These are phyloP conservation scores for Polytrichum commune DNA, from an alignment of 225 moss, liverwort and hornwort species.

Conservation along the genomic window DNA sequence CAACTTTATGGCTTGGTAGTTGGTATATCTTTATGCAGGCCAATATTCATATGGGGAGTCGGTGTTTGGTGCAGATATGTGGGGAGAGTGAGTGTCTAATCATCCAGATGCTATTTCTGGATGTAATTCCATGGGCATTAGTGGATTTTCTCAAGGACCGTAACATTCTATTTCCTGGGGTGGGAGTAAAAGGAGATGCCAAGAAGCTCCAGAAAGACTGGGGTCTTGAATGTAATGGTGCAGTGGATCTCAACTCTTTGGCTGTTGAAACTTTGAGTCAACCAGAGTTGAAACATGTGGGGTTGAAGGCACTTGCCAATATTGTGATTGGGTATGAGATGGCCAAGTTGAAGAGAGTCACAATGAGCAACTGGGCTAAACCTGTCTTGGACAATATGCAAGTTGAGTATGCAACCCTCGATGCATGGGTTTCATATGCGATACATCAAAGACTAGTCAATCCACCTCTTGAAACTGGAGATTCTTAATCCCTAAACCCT, in stretches of 20 bases:
- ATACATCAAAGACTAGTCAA: constrained; percentile 41
- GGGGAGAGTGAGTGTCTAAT: constrained; percentile 72
- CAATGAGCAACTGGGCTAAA: constrained; percentile 85
- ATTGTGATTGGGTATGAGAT: constrained; percentile 63
- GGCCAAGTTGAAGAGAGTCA: constrained; percentile 65
- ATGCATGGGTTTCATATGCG: constrained; percentile 84
- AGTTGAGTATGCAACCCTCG: constrained; percentile 74
- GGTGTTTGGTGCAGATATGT: constrained; percentile 49
- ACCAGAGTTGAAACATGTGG: constrained; percentile 40
- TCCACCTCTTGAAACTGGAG: not conserved
- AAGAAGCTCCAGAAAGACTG: constrained; percentile 71
- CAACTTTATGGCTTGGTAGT: too few species aligned
- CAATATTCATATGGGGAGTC: too few species aligned
- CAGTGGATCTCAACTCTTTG: constrained; percentile 63
- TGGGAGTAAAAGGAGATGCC: constrained; percentile 67
- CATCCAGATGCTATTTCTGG: constrained; percentile 80
- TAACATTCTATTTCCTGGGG: constrained; percentile 56
- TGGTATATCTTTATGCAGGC: too few species aligned
- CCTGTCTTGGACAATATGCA: constrained; percentile 47
- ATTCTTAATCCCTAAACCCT: too few species aligned
- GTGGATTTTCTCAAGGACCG: constrained; percentile 66
- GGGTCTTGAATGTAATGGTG: constrained; percentile 64
- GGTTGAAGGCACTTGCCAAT: constrained; percentile 69
- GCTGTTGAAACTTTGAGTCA: constrained; percentile 49
- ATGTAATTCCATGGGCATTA: constrained; percentile 58